phyloP scores from a whole-genome alignment of 2,329 filamentous ascomycete genomes.

The Sarocladium brachiariae region DNA sequence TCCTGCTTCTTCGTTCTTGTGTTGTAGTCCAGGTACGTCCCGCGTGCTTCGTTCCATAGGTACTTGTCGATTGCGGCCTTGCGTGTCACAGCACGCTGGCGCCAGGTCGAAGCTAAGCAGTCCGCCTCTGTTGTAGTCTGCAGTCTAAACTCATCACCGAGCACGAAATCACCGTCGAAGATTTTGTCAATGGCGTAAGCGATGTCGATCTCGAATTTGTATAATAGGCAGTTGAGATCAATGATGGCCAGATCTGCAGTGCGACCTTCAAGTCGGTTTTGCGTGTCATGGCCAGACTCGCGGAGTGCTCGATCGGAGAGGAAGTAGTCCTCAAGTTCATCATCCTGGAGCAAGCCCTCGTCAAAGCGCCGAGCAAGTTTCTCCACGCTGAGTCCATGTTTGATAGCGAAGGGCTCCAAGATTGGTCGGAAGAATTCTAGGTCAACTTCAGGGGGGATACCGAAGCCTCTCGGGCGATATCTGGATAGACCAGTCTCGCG shows the following conservation, averaged over 20 bases:
- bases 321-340: conserved; percentile 90
- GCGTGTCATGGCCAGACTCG: conserved; percentile 94
- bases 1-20: conserved; percentile 73
- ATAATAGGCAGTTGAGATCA: conserved; percentile 87
- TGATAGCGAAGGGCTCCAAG: conserved; percentile 72
- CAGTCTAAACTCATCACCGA: conserved; percentile 75
- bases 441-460: conserved; percentile 88
- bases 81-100: conserved; percentile 75
- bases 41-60: conserved; percentile 83
- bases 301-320: conserved; percentile 90
- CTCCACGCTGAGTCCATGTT: conserved; percentile 71
- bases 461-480: conserved; percentile 75
- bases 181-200: conserved; percentile 73
- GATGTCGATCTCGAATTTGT: conserved; percentile 96
- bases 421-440: conserved; percentile 79
- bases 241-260: conserved; percentile 87
- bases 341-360: conserved; percentile 64
- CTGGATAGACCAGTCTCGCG: conserved; percentile 70
- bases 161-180: conserved; percentile 74
- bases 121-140: conserved; percentile 58
- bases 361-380: conserved; percentile 91
- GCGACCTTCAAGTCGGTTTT: conserved; percentile 88
- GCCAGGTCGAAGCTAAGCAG: conserved; percentile 82
- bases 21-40: conserved; percentile 98
- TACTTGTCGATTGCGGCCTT: conserved; percentile 85